Evolutionary conservation across 768 basidiomycete genomes (phyloP).

Genomic region (Kwoniella sp.): DNA sequence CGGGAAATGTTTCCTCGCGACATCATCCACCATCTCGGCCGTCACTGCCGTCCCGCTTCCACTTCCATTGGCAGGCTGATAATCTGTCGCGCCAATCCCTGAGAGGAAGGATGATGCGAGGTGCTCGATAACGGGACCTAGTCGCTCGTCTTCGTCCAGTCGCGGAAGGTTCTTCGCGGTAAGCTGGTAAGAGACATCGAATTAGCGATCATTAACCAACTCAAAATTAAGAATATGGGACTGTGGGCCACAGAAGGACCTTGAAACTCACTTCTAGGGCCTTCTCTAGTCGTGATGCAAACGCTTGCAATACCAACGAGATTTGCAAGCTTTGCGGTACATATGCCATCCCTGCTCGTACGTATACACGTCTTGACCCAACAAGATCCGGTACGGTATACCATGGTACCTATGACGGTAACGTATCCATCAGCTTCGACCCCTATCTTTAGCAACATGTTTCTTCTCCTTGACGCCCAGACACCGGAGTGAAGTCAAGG

Average conservation of each 20-base stretch:
- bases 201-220: too few species aligned
- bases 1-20: constrained; percentile 87
- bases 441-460: neutral
- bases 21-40: constrained; percentile 90
- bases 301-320: constrained; percentile 85
- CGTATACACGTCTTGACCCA: constrained; percentile 73
- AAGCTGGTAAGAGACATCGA: constrained; percentile 61
- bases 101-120: constrained; percentile 91
- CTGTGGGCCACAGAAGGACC: too few species aligned
- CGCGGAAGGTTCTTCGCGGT: constrained; percentile 85
- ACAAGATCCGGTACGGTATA: constrained; percentile 91
- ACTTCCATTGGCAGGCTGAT: constrained; percentile 56
- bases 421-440: neutral
- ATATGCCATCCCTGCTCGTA: constrained; percentile 83
- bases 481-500: neutral
- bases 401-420: constrained; percentile 79
- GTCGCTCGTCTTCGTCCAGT: constrained; percentile 88
- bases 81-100: constrained; percentile 70
- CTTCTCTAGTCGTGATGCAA: constrained; percentile 69
- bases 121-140: constrained; percentile 84
- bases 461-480: too few species aligned
- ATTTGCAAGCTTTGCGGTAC: constrained; percentile 76
- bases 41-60: constrained; percentile 68
- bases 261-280: constrained; percentile 74
- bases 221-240: too few species aligned